phyloP scores from a whole-genome alignment of 2,329 filamentous ascomycete genomes.

The Paracamarosporium sp. region DNA sequence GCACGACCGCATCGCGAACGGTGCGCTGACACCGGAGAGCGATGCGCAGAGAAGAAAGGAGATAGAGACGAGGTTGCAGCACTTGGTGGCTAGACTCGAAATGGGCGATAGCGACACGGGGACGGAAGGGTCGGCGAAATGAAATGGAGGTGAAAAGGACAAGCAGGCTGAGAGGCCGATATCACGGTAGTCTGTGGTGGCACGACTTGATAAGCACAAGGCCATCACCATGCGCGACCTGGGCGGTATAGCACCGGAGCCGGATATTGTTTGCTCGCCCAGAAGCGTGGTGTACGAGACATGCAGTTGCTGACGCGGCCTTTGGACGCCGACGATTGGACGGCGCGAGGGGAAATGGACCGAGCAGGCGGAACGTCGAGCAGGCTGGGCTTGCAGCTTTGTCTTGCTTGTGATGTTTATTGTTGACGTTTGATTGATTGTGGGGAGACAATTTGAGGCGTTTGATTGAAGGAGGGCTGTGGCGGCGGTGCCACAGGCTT shows the following conservation, averaged over 20 bases:
- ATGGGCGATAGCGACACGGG: neutral
- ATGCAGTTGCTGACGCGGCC: constrained; percentile 6
- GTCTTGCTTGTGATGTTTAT: neutral
- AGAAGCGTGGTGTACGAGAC: constrained; percentile 1
- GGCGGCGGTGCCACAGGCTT: neutral
- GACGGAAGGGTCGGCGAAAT: neutral
- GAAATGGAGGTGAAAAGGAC: neutral
- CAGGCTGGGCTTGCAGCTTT: neutral
- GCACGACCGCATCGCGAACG: constrained; percentile 7
- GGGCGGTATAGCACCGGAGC: neutral
- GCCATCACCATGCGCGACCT: neutral
- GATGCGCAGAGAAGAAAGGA: neutral
- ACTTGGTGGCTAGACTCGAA: neutral
- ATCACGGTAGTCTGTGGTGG: neutral
- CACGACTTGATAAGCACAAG: neutral
- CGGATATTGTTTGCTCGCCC: neutral
- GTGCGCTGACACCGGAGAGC: neutral
- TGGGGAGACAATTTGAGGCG: neutral
- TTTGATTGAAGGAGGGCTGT: neutral
- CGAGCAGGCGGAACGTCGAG: neutral
- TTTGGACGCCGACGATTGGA: neutral
- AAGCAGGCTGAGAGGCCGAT: neutral
- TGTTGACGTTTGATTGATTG: constrained; percentile 3
- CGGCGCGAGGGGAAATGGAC: neutral
- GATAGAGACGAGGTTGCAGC: constrained; percentile 1